phyloP scores from a whole-genome alignment of 2,329 filamentous ascomycete genomes.

The Fusarium musae region DNA sequence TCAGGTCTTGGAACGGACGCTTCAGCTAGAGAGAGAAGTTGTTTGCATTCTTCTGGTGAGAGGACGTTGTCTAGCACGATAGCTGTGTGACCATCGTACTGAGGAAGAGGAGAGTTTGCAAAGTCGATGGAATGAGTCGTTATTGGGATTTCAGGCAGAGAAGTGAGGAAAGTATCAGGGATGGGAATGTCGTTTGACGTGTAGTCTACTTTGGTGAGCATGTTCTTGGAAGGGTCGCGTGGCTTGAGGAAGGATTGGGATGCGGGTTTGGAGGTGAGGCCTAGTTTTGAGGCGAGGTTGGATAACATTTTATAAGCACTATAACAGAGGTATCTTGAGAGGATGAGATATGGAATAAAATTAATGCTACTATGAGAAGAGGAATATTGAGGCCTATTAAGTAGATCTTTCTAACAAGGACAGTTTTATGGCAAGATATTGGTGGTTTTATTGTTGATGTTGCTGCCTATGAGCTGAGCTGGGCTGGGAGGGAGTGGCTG shows the following conservation, averaged over 20 bases:
- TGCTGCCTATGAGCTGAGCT: constrained; percentile 21
- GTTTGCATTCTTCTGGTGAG: constrained; percentile 65
- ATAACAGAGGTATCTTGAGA: not conserved
- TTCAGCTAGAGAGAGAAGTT: constrained; percentile 64
- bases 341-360: not conserved
- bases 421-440: constrained; percentile 4
- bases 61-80: constrained; percentile 71
- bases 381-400: not conserved
- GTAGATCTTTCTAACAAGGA: not conserved
- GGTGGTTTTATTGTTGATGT: not conserved
- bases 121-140: constrained; percentile 63
- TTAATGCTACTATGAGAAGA: not conserved
- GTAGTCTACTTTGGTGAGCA: constrained; percentile 39
- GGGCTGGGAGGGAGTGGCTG: not conserved
- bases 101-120: constrained; percentile 56
- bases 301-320: constrained; percentile 35
- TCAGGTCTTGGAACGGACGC: constrained; percentile 54
- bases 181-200: constrained; percentile 48
- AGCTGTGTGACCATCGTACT: constrained; percentile 65
- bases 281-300: constrained; percentile 38
- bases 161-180: constrained; percentile 58
- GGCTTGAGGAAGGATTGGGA: not conserved
- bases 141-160: constrained; percentile 53
- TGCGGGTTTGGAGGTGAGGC: constrained; percentile 14
- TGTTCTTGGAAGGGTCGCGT: constrained; percentile 6